Evolutionary conservation across 169 alveolate species (phyloP), one percentile per base, ranked within the genome.

Genomic region (Eimeria maxima): DNA sequence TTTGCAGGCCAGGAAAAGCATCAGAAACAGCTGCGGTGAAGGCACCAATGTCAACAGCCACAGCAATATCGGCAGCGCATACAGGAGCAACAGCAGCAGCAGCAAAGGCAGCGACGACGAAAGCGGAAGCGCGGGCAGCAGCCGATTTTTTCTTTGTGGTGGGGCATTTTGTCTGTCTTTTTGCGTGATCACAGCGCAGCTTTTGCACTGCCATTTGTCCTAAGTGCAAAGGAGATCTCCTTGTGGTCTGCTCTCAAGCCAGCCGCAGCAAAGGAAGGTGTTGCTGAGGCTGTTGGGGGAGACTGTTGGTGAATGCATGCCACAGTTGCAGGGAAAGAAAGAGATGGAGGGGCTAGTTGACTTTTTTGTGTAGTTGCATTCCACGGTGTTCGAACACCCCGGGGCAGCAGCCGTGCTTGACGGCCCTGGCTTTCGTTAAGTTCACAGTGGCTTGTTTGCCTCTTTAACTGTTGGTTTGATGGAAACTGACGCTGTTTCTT

Each of bases 41-140:
- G 16, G 84, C 84, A 14, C 22, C 84, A 60, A 27, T 7, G 6
- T 18, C 69, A 60, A 24, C 69, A 60, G 69, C 69, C 2, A 53
- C 27, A 60, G 27, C 69, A 60, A 24, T 24, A 2, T 13, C 69
- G 20, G 22, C 80, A 8, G n/a, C 69, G 0, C 27, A 18, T 16
- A 18, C 69, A 60, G 69, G 47, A n/a, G 80, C 80, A n/a, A 10
- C 80, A 69, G 80, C 69, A 53, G 60, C 80, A n/a, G 20, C 80
- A 69, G 80, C 80, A 69, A 18, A 42, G 27, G 80, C 80, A 69
- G 80, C 47, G 20, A 16, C 80, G 13, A 2, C 42, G 27, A n/a
- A 16, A 11, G 47, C 80, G 27, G 80, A 42, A 0, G 7, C 80
- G 27, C 5, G 50, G 0, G 80, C 80, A 2, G 45, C 18, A 27